phyloP scores from a whole-genome alignment of 352 stramenopile species.

The Thraustotheca clavata region DNA sequence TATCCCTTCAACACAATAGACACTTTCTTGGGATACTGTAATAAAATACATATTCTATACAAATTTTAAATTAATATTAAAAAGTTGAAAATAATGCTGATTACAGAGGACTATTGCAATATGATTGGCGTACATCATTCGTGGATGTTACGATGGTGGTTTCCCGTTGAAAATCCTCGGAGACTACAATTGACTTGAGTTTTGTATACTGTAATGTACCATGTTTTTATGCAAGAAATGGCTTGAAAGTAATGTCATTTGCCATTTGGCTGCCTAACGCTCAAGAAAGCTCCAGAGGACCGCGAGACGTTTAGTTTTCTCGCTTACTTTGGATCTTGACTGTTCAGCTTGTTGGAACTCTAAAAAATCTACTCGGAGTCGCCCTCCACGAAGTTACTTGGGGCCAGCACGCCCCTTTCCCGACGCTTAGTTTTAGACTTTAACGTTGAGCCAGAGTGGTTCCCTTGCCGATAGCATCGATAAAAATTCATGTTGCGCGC shows the following conservation, averaged over 20 bases:
- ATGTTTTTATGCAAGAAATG: neutral
- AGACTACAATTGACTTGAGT: conserved; percentile 16
- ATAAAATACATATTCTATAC: no score
- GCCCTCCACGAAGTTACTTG: neutral
- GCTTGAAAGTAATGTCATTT: neutral
- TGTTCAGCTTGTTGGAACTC: conserved; percentile 22
- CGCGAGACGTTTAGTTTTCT: no score
- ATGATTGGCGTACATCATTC: neutral
- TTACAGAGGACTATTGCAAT: neutral
- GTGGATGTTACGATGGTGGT: neutral
- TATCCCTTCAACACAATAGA: no score
- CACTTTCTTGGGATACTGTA: no score
- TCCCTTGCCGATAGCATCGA: conserved; percentile 22
- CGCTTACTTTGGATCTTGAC: conserved; percentile 19
- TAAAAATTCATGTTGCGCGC: conserved; percentile 13
- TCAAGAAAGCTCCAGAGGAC: conserved; percentile 21
- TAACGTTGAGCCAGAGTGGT: conserved; percentile 23
- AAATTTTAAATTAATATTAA: no score
- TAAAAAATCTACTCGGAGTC: conserved; percentile 17
- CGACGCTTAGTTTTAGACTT: conserved; percentile 22
- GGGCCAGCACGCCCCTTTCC: conserved; percentile 20
- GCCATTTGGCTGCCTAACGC: conserved; percentile 23
- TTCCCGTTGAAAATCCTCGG: conserved; percentile 12
- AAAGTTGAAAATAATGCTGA: no score
- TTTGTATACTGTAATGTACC: conserved; percentile 6